A percentile compares a stretch with the other conserved stretches of the same genome.
Evolutionary conservation across 306 rosid species (phyloP).

Genomic region (Dryas alaskensis): DNA sequence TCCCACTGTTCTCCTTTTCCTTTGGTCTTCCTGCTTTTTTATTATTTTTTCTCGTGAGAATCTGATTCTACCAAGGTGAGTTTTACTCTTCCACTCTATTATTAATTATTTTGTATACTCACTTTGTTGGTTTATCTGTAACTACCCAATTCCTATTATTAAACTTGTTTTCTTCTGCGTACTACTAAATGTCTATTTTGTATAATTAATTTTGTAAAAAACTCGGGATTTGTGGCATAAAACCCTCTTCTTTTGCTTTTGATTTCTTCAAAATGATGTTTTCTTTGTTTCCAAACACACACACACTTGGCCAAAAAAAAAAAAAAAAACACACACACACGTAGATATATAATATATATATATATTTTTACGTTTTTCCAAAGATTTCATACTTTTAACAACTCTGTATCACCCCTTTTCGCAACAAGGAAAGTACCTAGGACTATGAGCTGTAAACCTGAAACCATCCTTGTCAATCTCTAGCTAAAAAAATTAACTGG

Average conservation of each 20-base stretch:
- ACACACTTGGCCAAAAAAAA: background rate
- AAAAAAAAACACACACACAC: background rate
- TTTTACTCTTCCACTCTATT: background rate
- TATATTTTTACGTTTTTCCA: conserved; percentile 4
- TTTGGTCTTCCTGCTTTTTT: background rate
- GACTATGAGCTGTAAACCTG: conserved; percentile 27
- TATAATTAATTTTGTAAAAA: background rate
- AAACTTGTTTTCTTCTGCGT: background rate
- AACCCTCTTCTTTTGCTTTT: conserved; percentile 4
- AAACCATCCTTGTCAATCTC: conserved; percentile 3
- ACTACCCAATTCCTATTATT: conserved; percentile 1
- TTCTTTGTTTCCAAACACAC: background rate
- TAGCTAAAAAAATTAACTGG: conserved; percentile 12
- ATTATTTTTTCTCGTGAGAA: conserved; percentile 26
- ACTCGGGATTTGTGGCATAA: conserved; percentile 20
- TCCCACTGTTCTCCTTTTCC: conserved; percentile 6
- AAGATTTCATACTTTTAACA: conserved; percentile 31
- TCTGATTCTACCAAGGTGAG: conserved; percentile 46
- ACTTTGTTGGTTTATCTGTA: conserved; percentile 14
- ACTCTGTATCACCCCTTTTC: conserved; percentile 39
- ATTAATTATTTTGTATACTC: conserved; percentile 10
- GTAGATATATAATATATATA: no score
- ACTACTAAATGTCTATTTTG: no score
- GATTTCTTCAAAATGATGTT: no score
- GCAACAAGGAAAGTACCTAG: conserved; percentile 37